Evolutionary conservation across 371 early-diverging fungal species (phyloP).

Genomic region (Mortierella sp.): DNA sequence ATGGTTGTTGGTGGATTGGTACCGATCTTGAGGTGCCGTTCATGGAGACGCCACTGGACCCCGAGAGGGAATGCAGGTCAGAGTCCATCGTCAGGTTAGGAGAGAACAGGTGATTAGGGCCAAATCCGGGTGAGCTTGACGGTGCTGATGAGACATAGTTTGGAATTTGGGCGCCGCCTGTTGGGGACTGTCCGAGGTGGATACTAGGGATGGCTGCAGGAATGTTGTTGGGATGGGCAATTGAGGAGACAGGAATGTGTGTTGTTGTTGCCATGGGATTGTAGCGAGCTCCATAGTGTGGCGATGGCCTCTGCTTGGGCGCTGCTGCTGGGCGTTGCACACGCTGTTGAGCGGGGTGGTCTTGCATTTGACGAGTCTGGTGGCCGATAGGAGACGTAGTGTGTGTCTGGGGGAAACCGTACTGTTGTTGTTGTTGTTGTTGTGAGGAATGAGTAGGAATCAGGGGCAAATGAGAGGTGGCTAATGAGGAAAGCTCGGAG

Average conservation of each 20-base stretch:
- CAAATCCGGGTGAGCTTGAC: constrained; percentile 1
- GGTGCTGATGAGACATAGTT: not conserved
- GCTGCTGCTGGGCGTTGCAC: constrained; percentile 1
- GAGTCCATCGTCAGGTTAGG: not conserved
- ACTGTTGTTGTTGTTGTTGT: constrained; percentile 2
- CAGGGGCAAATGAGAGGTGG: not conserved
- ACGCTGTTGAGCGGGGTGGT: not conserved
- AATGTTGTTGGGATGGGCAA: not conserved
- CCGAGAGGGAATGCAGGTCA: constrained; percentile 1
- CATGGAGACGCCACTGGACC: not conserved
- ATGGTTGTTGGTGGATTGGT: not conserved
- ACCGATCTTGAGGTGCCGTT: not conserved
- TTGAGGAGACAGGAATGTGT: not conserved
- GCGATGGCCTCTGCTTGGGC: not conserved
- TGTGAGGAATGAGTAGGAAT: not conserved
- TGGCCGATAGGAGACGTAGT: not conserved
- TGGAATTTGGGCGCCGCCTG: not conserved
- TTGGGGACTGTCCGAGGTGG: not conserved
- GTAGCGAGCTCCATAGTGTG: not conserved
- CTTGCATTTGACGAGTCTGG: not conserved
- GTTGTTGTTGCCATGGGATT: not conserved
- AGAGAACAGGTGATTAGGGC: not conserved
- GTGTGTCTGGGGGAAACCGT: not conserved
- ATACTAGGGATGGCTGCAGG: not conserved
- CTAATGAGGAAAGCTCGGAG: constrained; percentile 4